Base-by-base conservation (phyloP, 2,329 filamentous ascomycete species). In the Diaporthe sp. region DNA sequence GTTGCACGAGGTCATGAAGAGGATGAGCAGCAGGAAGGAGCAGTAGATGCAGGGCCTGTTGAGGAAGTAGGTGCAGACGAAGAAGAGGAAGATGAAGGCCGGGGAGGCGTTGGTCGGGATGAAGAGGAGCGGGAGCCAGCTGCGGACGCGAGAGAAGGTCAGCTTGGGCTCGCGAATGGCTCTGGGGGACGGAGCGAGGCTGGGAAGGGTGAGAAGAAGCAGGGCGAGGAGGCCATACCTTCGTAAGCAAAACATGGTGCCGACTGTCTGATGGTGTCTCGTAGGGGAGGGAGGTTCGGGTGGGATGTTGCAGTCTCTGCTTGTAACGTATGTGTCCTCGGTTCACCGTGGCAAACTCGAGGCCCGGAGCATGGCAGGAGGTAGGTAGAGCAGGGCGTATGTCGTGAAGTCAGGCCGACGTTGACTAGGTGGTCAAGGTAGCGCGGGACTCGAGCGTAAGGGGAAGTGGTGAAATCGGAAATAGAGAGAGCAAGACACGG, bases 1-100 rank as follows among this genome's bases (percentile, higher is more conserved):
- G 89, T 96, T 93, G 85, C 94, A 97, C 37, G 94, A 95, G 37
- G 95, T 97, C 79, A 96, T 90, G 87, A 98, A 98, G 80, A 99
- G 95, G 80, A 98, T 95, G 79, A 98, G 90, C 67, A 99, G 94
- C 72, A 99, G 93, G 77, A 98, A 92, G 77, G 95, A 98, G 90
- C 97, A 99, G 90, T 99, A 99, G 80, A 98, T 93, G 87, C 97
- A 99, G 72, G 97, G 97, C 73, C 96, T 93, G 86, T 98, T 98
- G 81, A 99, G 92, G 86, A 98, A 94, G 88, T 98, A 98, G 79
- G 96, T 98, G 84, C 96, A 95, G 79, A 95, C 90, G 87, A 99
- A 93, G 89, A 97, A 95, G 85, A 95, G 91, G 86, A 96, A 91
- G 83, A 97, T 94, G 87, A 96, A 96, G 81, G 94, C 90, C 37